These are phyloP conservation scores for Globisporangium nunn DNA, from an alignment of 352 stramenopile species.

Conservation along the genomic window DNA sequence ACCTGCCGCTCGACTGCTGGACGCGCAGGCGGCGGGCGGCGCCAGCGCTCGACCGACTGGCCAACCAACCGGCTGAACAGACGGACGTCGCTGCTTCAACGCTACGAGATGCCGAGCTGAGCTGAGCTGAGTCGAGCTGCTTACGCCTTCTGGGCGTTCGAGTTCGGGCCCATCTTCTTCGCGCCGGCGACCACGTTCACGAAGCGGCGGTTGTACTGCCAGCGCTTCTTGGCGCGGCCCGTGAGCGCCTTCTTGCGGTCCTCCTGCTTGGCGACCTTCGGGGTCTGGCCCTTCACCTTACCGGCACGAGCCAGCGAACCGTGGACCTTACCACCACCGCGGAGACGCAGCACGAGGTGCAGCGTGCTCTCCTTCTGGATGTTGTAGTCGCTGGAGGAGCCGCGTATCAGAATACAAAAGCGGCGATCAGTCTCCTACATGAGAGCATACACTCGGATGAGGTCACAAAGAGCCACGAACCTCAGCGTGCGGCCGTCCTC, in stretches of 20 bases:
- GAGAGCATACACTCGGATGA: too few relatives aligned
- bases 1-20: background rate
- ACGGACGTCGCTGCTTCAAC: background rate
- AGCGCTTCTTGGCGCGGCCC: conserved; percentile 99
- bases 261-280: conserved; percentile 98
- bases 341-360: conserved; percentile 94
- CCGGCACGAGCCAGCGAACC: conserved; percentile 99
- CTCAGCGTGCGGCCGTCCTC: conserved; percentile 86
- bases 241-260: conserved; percentile 97
- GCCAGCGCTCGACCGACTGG: background rate
- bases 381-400: conserved; percentile 90
- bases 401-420: background rate
- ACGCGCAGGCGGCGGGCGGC: background rate
- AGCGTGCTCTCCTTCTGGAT: conserved; percentile 97
- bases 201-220: conserved; percentile 99
- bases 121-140: background rate
- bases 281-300: conserved; percentile 99
- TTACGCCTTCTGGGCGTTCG: conserved; percentile 93
- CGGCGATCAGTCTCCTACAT: background rate
- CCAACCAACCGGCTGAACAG: too few relatives aligned
- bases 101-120: background rate
- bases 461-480: background rate
- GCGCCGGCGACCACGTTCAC: conserved; percentile 98
- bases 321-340: conserved; percentile 97
- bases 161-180: conserved; percentile 98